Evolutionary conservation across 1,284 basidiomycete genomes (phyloP).

Genomic region (Cryptococcus sp.): DNA sequence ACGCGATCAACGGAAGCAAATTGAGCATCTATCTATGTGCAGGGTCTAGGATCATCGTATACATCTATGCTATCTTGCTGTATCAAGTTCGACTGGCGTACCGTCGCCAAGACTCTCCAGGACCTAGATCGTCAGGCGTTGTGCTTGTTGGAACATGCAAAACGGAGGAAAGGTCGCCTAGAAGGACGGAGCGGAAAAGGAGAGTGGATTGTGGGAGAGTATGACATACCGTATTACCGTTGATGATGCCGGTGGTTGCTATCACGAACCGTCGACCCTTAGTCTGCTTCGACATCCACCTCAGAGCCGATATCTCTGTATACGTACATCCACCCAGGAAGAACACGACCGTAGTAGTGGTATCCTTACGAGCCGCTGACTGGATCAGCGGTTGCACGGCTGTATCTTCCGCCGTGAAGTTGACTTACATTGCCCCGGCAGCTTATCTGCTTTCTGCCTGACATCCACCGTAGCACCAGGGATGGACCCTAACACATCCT

Average conservation of each 20-base stretch:
- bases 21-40: no score
- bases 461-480: slow-evolving; percentile 84
- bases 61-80: background rate
- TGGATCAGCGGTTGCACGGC: background rate
- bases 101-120: slow-evolving; percentile 33
- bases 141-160: background rate
- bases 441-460: slow-evolving; percentile 49
- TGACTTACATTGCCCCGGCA: slow-evolving; percentile 6
- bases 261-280: slow-evolving; percentile 76
- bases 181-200: background rate
- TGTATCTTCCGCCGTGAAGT: background rate
- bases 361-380: slow-evolving; percentile 7
- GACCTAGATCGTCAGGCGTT: slow-evolving; percentile 17
- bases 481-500: slow-evolving; percentile 75
- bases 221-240: slow-evolving; percentile 52
- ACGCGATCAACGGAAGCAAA: no score
- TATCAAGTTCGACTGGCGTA: slow-evolving; percentile 22
- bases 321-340: slow-evolving; percentile 98
- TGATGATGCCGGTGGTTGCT: slow-evolving; percentile 83
- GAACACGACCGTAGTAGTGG: slow-evolving; percentile 85
- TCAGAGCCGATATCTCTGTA: slow-evolving; percentile 89
- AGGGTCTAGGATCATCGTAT: no score
- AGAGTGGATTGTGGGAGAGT: background rate
- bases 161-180: background rate
- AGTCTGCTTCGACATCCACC: slow-evolving; percentile 82